Conservation (phyloP, 768 basidiomycete species). For the Xerocomellus intermedius region DNA sequence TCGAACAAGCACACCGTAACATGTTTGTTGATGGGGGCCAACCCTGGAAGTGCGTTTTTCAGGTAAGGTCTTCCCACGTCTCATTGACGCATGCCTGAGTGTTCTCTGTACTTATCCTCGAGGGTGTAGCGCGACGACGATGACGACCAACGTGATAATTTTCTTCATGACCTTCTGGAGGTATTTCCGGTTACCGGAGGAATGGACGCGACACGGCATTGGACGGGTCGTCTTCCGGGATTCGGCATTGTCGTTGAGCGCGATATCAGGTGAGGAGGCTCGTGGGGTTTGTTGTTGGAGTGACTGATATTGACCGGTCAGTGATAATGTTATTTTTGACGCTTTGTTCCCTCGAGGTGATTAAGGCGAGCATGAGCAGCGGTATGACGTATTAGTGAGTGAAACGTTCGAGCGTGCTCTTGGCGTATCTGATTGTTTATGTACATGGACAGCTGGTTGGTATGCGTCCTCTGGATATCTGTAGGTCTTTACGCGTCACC, state of each 20-base stretch:
- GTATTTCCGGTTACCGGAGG: constrained; percentile 13
- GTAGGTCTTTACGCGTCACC: constrained; percentile 7
- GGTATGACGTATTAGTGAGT: constrained; percentile 24
- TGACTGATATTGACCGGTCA: background rate
- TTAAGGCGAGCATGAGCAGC: constrained; percentile 10
- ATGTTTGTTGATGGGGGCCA: constrained; percentile 15
- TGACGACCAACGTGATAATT: constrained; percentile 12
- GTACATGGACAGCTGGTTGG: constrained; percentile 19
- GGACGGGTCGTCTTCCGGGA: constrained; percentile 19
- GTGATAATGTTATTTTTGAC: constrained; percentile 20
- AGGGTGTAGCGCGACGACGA: constrained; percentile 14
- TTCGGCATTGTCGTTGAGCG: constrained; percentile 1
- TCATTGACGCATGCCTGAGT: no score
- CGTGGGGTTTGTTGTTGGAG: no score
- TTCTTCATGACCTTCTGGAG: constrained; percentile 21
- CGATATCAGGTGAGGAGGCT: constrained; percentile 13
- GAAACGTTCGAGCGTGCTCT: background rate
- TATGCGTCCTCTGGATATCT: constrained; percentile 19
- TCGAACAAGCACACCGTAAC: constrained; percentile 10
- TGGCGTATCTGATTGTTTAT: background rate
- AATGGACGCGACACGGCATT: background rate
- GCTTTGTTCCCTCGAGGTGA: constrained; percentile 11
- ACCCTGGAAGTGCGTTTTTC: constrained; percentile 16
- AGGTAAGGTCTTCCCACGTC: constrained; percentile 6
- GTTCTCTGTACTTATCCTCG: background rate